Percentiles rank a stretch among this genome's conserved stretches.
Evolutionary conservation across 768 basidiomycete species (phyloP).

Genomic region (Leccinum boreale): DNA sequence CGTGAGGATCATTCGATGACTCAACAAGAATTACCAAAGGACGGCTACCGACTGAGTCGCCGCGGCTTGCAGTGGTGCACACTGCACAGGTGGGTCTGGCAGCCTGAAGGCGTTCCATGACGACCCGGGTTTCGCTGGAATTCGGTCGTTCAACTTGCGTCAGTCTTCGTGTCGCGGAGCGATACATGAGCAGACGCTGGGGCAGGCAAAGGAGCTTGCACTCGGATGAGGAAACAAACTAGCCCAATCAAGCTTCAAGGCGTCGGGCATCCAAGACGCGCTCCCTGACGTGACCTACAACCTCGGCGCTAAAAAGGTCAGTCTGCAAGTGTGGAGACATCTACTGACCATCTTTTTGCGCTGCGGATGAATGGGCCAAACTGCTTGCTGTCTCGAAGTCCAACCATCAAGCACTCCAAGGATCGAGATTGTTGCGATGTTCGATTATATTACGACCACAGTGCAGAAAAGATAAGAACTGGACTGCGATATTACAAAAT

Average conservation of each 20-base stretch:
- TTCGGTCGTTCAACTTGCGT: background rate
- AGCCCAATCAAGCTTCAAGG: background rate
- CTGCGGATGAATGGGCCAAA: background rate
- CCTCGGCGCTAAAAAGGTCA: background rate
- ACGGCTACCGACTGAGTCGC: background rate
- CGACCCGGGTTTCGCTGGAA: background rate
- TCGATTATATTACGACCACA: conserved; percentile 2
- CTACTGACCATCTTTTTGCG: conserved; percentile 7
- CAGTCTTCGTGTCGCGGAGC: background rate
- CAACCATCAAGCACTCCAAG: background rate
- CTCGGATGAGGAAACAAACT: background rate
- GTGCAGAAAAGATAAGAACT: background rate
- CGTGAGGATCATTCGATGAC: background rate
- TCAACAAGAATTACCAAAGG: background rate
- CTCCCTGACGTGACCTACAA: background rate
- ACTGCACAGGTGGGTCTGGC: background rate
- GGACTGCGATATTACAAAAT: conserved; percentile 6
- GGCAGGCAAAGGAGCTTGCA: background rate
- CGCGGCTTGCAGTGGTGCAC: background rate
- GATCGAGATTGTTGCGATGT: background rate
- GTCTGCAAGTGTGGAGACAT: background rate
- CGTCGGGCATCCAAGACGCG: background rate
- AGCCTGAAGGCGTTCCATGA: background rate
- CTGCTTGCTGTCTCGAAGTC: background rate
- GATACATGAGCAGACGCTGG: background rate